phyloP scores from a whole-genome alignment of 306 rosid species.

The Prunus dulcis region DNA sequence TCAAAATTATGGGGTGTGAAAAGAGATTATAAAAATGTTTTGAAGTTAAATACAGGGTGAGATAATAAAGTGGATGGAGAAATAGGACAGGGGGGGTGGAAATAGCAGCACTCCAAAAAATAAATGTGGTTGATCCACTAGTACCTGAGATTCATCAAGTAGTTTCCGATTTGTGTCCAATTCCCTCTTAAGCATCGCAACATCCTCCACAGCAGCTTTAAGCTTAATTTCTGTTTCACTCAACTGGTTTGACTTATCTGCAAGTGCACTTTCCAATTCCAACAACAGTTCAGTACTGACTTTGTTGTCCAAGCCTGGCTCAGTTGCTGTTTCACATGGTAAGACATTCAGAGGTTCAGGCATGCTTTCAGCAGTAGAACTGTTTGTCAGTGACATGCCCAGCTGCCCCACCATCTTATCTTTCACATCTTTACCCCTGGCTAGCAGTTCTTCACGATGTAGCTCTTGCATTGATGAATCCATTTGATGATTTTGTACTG shows the following conservation, averaged over 20 bases:
- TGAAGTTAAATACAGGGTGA: too few relatives aligned
- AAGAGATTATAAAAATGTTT: too few relatives aligned
- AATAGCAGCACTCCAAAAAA: background rate
- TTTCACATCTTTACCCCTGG: slow-evolving; percentile 54
- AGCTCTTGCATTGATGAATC: slow-evolving; percentile 92
- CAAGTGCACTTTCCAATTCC: slow-evolving; percentile 66
- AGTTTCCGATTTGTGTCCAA: slow-evolving; percentile 75
- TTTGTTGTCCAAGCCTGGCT: slow-evolving; percentile 52
- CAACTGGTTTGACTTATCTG: slow-evolving; percentile 63
- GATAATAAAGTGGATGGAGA: too few relatives aligned
- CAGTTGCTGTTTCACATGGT: slow-evolving; percentile 50
- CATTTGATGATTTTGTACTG: slow-evolving; percentile 58
- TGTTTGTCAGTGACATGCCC: slow-evolving; percentile 81
- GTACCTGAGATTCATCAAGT: slow-evolving; percentile 98
- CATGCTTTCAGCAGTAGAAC: slow-evolving; percentile 98
- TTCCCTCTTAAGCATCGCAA: slow-evolving; percentile 59
- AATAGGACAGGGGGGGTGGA: too few relatives aligned
- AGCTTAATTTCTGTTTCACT: slow-evolving; percentile 65
- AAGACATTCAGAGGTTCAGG: slow-evolving; percentile 54
- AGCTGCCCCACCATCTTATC: slow-evolving; percentile 59
- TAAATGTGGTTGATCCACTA: slow-evolving; percentile 9
- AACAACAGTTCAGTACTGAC: slow-evolving; percentile 41
- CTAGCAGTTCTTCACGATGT: slow-evolving; percentile 59
- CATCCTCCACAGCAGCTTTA: slow-evolving; percentile 66
- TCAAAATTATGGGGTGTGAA: too few relatives aligned